Conservation (phyloP, 345 rosid species). For the Kernera saxatilis region DNA sequence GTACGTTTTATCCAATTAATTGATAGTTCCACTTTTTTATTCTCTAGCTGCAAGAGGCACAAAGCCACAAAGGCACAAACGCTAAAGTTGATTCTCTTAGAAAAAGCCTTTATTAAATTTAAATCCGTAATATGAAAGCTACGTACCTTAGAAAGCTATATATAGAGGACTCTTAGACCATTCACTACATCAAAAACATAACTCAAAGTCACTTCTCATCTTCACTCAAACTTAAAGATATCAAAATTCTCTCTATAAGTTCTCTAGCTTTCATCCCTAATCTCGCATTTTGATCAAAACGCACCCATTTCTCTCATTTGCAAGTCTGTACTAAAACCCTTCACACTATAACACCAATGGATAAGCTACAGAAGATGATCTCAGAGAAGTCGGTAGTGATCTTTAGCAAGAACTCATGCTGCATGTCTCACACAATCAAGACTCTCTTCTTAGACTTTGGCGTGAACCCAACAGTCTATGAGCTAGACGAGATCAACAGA, state of each 20-base stretch:
- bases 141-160: slow-evolving; percentile 3
- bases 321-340: background rate
- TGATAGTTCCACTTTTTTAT: slow-evolving; percentile 7
- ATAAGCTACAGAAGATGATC: slow-evolving; percentile 49
- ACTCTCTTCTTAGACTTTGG: slow-evolving; percentile 62
- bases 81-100: slow-evolving; percentile 3
- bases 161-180: slow-evolving; percentile 8
- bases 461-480: slow-evolving; percentile 56
- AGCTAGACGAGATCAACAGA: slow-evolving; percentile 57
- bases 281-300: background rate
- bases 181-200: slow-evolving; percentile 1
- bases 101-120: background rate
- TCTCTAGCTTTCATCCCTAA: background rate
- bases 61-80: background rate
- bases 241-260: background rate
- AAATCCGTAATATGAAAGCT: background rate
- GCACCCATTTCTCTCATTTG: background rate
- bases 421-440: slow-evolving; percentile 69
- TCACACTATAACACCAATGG: slow-evolving; percentile 35
- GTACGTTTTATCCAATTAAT: background rate
- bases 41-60: slow-evolving; percentile 4
- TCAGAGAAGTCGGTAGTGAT: slow-evolving; percentile 75
- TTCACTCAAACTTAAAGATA: background rate
- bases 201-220: background rate
- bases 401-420: slow-evolving; percentile 64